Base-by-base conservation (phyloP, 345 rosid species). In the Acer campestre region DNA sequence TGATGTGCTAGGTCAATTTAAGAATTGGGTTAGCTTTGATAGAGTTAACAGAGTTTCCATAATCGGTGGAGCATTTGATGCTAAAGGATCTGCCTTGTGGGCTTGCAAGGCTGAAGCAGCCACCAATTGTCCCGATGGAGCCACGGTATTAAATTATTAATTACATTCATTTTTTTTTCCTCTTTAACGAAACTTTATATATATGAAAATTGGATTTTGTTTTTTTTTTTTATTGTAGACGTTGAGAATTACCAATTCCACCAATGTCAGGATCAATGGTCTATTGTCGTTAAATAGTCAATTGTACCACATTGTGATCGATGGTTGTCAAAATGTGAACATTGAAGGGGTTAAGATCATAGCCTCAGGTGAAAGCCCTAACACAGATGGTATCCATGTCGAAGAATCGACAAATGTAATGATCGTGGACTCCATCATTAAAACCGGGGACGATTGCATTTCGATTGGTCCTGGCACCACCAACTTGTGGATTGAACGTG, bases 361-460 rank as follows among this genome's bases (percentile, higher is more conserved):
- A 5, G 81, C 84, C 2, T 11, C 74, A 0, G 78, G 72, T 1
- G 10, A 73, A 53, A 81, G 84, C 58, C 84, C 82, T 40, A 84
- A 81, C 31, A 84, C 84, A 0, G 84, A 84, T 6, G 84, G 87
- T 2, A 70, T 84, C 31, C 87, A 84, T 10, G 68, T 81, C 11
- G 79, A 81, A 5, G 23, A 62, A 16, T 84, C 86, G 0, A 81
- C 5, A 7, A 27, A 79, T 18, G 79, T 84, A 6, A 20, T 7
- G 2, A 79, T 84, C 38, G 10, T 62, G 4, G 67, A 29, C 16
- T 76, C 64, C 6, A 7, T 16, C 18, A 79, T 84, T 13, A 76
- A 65, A 48, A 84, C 82, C 0, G 84, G 86, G 20, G 87, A 84
- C 14, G 84, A 84, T 2, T 84, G 86, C 64, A 68, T 80, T 56